Conservation (phyloP, 306 rosid genomes). For the Inga laurina region DNA sequence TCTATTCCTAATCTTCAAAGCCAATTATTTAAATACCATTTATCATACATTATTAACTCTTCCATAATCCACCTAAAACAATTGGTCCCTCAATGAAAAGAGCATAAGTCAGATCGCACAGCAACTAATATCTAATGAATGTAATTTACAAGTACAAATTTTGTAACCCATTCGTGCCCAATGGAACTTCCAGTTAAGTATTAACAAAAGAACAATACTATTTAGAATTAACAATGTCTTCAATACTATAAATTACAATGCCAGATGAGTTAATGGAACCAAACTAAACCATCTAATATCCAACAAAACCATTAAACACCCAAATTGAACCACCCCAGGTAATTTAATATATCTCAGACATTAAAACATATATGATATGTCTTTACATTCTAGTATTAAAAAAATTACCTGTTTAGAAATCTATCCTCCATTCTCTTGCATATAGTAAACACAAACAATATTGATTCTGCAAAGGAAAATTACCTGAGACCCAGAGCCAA, state of each 20-base stretch:
- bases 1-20: background rate
- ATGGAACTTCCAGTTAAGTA: no score
- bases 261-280: background rate
- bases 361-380: background rate
- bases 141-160: no score
- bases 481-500: slow-evolving; percentile 99
- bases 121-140: no score
- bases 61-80: background rate
- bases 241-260: background rate
- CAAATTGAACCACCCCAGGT: background rate
- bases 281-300: background rate
- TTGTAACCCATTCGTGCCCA: no score
- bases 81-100: no score
- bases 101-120: no score
- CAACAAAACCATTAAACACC: background rate
- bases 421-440: slow-evolving; percentile 17
- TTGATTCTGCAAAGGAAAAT: slow-evolving; percentile 33
- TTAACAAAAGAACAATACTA: background rate
- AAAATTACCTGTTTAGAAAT: background rate
- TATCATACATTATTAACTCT: background rate
- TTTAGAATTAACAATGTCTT: background rate
- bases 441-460: slow-evolving; percentile 19
- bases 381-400: background rate
- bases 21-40: no score
- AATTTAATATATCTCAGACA: slow-evolving; percentile 9